phyloP scores from a whole-genome alignment of 208 protist species.

The Acanthamoeba sp. region DNA sequence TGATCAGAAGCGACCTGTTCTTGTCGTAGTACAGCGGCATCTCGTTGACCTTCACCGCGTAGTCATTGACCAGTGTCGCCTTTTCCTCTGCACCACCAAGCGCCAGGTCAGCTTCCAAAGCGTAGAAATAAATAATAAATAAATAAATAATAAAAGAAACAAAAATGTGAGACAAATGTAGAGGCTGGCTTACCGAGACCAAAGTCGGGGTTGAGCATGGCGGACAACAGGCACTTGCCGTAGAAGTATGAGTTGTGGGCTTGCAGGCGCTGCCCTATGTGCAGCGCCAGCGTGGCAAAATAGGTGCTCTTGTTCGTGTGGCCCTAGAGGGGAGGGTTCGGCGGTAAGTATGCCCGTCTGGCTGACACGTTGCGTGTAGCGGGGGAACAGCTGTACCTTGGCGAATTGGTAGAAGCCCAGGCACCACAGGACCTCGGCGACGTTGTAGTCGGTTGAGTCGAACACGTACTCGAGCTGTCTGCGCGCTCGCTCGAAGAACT shows the following conservation, averaged over 20 bases:
- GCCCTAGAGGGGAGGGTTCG: neutral
- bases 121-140: neutral
- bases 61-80: neutral
- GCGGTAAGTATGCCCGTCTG: neutral
- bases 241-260: slow-evolving; percentile 13
- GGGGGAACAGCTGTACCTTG: too few species aligned
- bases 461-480: neutral
- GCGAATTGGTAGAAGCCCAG: neutral
- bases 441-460: slow-evolving; percentile 15
- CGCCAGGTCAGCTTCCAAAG: neutral
- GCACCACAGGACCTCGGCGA: slow-evolving; percentile 2
- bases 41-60: neutral
- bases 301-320: neutral
- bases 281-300: neutral
- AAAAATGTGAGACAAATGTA: too few species aligned
- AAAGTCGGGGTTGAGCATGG: slow-evolving; percentile 14
- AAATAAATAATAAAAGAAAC: neutral
- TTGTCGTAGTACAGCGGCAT: slow-evolving; percentile 31
- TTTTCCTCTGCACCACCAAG: neutral
- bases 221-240: neutral
- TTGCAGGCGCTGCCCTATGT: neutral
- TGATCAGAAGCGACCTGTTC: neutral
- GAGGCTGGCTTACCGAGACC: neutral
- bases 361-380: too few species aligned
- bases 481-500: slow-evolving; percentile 14